Base-by-base conservation (phyloP, 768 basidiomycete species). In the Coprinellus aureogranulatus region DNA sequence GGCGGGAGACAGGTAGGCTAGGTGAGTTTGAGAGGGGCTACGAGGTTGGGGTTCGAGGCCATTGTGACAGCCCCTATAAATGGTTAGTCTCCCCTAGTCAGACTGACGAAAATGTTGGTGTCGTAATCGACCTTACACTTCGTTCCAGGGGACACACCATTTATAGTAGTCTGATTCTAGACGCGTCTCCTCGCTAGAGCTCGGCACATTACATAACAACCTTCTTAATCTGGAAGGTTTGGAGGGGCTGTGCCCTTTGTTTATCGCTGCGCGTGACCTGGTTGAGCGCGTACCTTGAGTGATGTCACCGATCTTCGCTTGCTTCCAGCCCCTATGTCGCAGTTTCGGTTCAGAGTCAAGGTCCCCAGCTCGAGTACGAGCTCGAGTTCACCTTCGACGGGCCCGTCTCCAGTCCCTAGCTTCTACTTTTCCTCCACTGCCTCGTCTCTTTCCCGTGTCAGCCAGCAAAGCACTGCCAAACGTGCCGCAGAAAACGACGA, bases 11-110 rank as follows among this genome's bases (percentile, higher is more conserved):
- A n/a, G n/a, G n/a, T n/a, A n/a, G n/a, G n/a, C n/a, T n/a, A n/a
- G n/a, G n/a, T n/a, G n/a, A n/a, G n/a, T n/a, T n/a, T n/a, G n/a
- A n/a, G n/a, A n/a, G n/a, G n/a, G n/a, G n/a, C n/a, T n/a, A n/a
- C n/a, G n/a, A n/a, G n/a, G n/a, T n/a, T n/a, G n/a, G n/a, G n/a
- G n/a, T n/a, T n/a, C n/a, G n/a, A n/a, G n/a, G n/a, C n/a, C n/a
- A n/a, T n/a, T n/a, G n/a, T n/a, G n/a, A n/a, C n/a, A n/a, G n/a
- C n/a, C n/a, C 34, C 34, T 34, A 34, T 14, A 6, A 72, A 6
- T 75, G 75, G 5, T 67, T 79, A 12, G 68, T 72, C 1, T 71
- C 65, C 2, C 41, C 10, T 44, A 44, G 41, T 44, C 41, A 44
- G 41, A 44, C 41, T n/a, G 14, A 34, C 34, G 34, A 34, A 34